A percentile compares a stretch with the other conserved stretches of the same genome.
These are phyloP conservation scores for Dactylella cylindrospora DNA, from an alignment of 2,329 filamentous ascomycete genomes.

Conservation along the genomic window DNA sequence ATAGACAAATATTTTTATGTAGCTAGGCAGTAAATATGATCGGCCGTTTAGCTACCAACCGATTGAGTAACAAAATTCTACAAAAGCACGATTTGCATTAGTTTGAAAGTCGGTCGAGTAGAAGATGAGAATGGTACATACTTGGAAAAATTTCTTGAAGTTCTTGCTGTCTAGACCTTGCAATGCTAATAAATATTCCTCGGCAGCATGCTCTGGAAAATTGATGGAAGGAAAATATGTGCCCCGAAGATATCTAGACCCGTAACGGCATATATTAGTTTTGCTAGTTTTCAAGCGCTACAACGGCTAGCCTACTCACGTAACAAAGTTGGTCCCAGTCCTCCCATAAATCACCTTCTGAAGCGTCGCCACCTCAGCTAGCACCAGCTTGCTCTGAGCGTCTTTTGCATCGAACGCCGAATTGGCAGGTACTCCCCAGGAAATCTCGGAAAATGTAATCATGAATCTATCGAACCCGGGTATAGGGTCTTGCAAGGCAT, in stretches of 20 bases:
- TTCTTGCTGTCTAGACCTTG: slow-evolving; percentile 46
- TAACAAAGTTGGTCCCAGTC: slow-evolving; percentile 76
- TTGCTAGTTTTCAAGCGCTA: not conserved
- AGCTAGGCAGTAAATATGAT: too few relatives aligned
- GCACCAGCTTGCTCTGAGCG: slow-evolving; percentile 82
- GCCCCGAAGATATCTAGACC: slow-evolving; percentile 44
- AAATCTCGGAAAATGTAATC: slow-evolving; percentile 80
- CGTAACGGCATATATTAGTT: not conserved
- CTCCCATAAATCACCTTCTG: slow-evolving; percentile 90
- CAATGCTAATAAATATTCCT: slow-evolving; percentile 47
- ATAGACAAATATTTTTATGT: too few relatives aligned
- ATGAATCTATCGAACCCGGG: slow-evolving; percentile 92
- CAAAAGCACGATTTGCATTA: not conserved
- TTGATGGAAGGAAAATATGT: slow-evolving; percentile 48
- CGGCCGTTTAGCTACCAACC: slow-evolving; percentile 21
- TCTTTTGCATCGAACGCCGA: slow-evolving; percentile 79
- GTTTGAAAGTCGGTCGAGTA: not conserved
- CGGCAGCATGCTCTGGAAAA: slow-evolving; percentile 45
- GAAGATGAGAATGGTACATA: not conserved
- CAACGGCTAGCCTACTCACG: slow-evolving; percentile 19
- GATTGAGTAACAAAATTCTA: slow-evolving; percentile 44
- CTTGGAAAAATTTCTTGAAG: slow-evolving; percentile 48
- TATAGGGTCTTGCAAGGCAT: slow-evolving; percentile 59
- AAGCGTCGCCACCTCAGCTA: slow-evolving; percentile 81
- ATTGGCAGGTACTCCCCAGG: slow-evolving; percentile 83